Evolutionary conservation across 2,329 filamentous ascomycete species (phyloP), one percentile per base, ranked within the genome.

Genomic region (Pseudogymnoascus sp.): DNA sequence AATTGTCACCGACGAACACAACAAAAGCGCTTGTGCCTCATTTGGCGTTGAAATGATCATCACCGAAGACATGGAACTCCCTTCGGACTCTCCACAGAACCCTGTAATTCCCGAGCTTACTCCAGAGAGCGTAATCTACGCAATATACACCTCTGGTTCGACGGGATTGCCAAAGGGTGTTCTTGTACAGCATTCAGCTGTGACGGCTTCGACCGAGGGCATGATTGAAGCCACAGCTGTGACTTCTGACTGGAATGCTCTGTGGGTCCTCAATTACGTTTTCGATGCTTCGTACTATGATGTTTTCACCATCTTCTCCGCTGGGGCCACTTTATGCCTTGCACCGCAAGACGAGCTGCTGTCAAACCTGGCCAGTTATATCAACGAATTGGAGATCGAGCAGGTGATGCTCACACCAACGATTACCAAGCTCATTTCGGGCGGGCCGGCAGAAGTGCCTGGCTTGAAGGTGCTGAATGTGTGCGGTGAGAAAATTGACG

Each of bases 161-260:
- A 60, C 58, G 14, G 58, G 58, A 5, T 38, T 41, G 58, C 58
- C 58, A 23, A 60, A 60, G 33, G 58, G 58, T 60, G 58, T 60
- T 6, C 33, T 60, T 2, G 36, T 60, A 33, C 49, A 55, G 5
- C 49, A 55, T 6, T 60, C 35, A 4, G 58, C 58, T 60, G 58
- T 45, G 35, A 60, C 35, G 1, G 22, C 49, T 55, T 55, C 49
- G n/a, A 33, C 58, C 3, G 25, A 45, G 35, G 35, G 58, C 14
- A 36, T 49, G 6, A 62, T 63, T 41, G 61, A 39, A 30, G 5
- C 16, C 1, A 22, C 30, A 3, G 63, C 63, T 8, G 61, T 68
- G 11, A 64, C 64, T 6, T 60, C 70, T 11, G 66, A 68, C 42
- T 68, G 67, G 45, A 59, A 67, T 33, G 36, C 64, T 36, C 4